Evolutionary conservation across 495 filamentous ascomycete species (phyloP).

Genomic region (Aspergillus baeticus): DNA sequence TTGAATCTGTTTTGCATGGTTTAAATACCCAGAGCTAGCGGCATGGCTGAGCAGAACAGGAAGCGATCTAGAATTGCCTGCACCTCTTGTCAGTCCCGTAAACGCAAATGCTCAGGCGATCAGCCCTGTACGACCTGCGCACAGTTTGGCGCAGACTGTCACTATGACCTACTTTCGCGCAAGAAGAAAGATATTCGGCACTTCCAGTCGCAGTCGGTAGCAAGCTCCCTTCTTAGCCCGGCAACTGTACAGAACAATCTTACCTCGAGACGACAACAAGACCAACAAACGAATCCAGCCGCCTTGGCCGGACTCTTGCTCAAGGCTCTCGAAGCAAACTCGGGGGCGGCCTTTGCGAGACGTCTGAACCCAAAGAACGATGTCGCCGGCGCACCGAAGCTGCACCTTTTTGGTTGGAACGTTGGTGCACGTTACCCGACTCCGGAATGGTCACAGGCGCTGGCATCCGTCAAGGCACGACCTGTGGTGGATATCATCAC

Average conservation of each 20-base stretch:
- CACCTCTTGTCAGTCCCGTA: conserved; percentile 49
- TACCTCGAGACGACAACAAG: not conserved
- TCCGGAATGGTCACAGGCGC: conserved; percentile 14
- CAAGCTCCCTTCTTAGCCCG: conserved; percentile 14
- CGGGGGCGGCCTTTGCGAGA: conserved; percentile 54
- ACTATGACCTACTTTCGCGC: conserved; percentile 38
- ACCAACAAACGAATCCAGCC: conserved; percentile 8
- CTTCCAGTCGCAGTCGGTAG: conserved; percentile 15
- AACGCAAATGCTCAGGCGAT: conserved; percentile 54
- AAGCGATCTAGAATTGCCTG: conserved; percentile 51
- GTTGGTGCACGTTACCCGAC: conserved; percentile 40
- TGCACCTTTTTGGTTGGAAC: conserved; percentile 60
- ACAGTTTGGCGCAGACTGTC: conserved; percentile 47
- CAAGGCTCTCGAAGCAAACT: conserved; percentile 49
- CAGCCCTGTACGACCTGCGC: conserved; percentile 51
- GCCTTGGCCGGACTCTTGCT: conserved; percentile 20
- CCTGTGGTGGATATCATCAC: conserved; percentile 40
- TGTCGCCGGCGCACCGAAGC: conserved; percentile 45
- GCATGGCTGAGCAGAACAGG: conserved; percentile 35
- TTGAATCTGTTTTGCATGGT: not conserved
- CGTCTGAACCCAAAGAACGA: conserved; percentile 52
- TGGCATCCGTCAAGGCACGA: conserved; percentile 9
- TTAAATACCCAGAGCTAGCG: not conserved
- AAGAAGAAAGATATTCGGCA: conserved; percentile 30
- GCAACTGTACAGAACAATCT: conserved; percentile 17